Base-by-base conservation (phyloP, 1,139 yeast species). In the Suhomyces wounanorum region DNA sequence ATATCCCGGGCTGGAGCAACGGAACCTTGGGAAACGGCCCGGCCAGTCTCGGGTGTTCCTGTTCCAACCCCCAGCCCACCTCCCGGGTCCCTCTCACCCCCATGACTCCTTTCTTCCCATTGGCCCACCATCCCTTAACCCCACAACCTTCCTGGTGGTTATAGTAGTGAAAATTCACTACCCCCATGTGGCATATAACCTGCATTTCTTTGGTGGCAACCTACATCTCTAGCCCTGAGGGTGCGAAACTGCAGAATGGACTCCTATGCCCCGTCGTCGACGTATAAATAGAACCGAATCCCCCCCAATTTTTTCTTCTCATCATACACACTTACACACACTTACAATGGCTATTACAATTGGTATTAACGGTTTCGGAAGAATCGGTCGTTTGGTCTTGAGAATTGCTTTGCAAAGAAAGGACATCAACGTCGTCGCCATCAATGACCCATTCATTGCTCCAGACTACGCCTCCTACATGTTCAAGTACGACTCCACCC, bases 281-380 rank as follows among this genome's bases (percentile, higher is more conserved):
- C 46, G 43, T 55, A 54, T 55, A 54, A 55, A 55, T 54, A 35
- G 37, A 16, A 28, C 44, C 43, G 42, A 18, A 45, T 49, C 52
- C 44, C 48, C 28, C 43, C 28, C 44, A n/a, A 31, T 41, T 39
- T 21, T 40, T 36, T 40, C 46, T 44, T 47, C 42, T 33, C 40
- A 14, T 50, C 48, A 39, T 33, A 26, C 40, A 44, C 44, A 40
- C 44, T 28, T 25, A 51, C 46, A 50, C 38, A 44, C 40, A 44
- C 39, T 43, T 36, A 49, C 40, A 60, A 42, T 60, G 63, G 68
- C 67, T 61, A 64, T 64, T 60, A 63, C 60, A 51, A 63, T 87
- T 72, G 94, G 94, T 80, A 87, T 87, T 73, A 87, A 87, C 85
- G 94, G 94, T 69, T 87, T 87, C 85, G 95, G 95, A 65, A 85